Percentiles rank a stretch among this genome's conserved stretches.
These are phyloP conservation scores for Acacia pycnantha DNA, from an alignment of 331 rosid genomes.

Conservation along the genomic window DNA sequence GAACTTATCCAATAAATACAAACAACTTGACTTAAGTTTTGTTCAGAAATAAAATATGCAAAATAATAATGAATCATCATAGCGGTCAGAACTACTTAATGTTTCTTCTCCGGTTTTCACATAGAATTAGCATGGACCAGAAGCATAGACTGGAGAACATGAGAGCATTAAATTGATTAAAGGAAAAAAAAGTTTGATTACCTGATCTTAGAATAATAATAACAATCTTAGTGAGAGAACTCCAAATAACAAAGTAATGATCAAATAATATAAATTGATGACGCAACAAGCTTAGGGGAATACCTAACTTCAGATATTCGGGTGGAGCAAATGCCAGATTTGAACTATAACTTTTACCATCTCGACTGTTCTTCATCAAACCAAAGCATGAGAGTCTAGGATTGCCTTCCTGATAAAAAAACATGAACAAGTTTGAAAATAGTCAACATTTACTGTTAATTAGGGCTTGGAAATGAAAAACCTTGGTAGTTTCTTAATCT, in stretches of 20 bases:
- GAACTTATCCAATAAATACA: neutral
- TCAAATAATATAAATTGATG: conserved; percentile 15
- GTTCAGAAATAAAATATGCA: neutral
- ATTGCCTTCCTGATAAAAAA: conserved; percentile 64
- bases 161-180: neutral
- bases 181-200: neutral
- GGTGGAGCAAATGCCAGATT: conserved; percentile 97
- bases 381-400: conserved; percentile 98
- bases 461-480: conserved; percentile 48
- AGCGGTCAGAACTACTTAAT: neutral
- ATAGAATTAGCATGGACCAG: conserved; percentile 3
- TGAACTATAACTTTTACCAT: conserved; percentile 94
- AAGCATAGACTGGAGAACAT: neutral
- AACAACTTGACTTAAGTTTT: neutral
- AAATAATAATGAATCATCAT: neutral
- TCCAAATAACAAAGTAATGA: neutral
- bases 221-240: neutral
- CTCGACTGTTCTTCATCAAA: conserved; percentile 94
- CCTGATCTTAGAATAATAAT: neutral
- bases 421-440: conserved; percentile 1
- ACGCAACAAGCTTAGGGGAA: neutral
- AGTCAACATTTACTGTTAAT: conserved; percentile 30
- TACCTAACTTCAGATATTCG: conserved; percentile 88
- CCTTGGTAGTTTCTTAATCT: conserved; percentile 18
- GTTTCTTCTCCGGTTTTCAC: neutral